Base-by-base conservation (phyloP, 1,284 basidiomycete species). In the Marasmius sp. region DNA sequence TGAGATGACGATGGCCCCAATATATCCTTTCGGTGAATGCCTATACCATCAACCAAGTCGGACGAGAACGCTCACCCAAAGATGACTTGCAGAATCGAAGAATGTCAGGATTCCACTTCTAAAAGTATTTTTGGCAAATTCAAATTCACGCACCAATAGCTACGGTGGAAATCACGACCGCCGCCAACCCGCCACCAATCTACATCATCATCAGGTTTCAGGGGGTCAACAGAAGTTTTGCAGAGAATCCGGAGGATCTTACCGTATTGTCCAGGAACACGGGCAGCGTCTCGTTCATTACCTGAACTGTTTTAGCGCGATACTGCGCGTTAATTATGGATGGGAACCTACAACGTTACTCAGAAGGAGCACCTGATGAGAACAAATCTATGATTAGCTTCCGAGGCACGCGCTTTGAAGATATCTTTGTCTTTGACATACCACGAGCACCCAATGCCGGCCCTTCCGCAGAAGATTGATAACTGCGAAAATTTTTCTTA, bases 1-100 rank as follows among this genome's bases (percentile, higher is more conserved):
- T 52, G 50, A 8, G 27, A 27, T 27, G 27, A 37, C 18, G 5
- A 53, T 37, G 27, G 33, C 27, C 27, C 6, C 3, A 8, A 11
- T 7, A 51, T 50, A 9, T 5, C 22, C 6, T 6, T 20, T 11
- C 36, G 34, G 1, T 47, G 6, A 49, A 58, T 27, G 11, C 14
- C 14, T 27, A 5, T 6, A 6, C n/a, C 10, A 33, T 47, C n/a
- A 47, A 59, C n/a, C 22, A 56, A 47, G 12, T 43, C 47, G 39
- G 39, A 36, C 16, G n/a, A 33, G 52, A 36, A 37, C 37, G 69
- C 85, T 12, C 83, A 96, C 85, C 92, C 91, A 69, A 94, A 94
- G 54, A 95, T 88, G 48, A 93, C 89, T 90, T 58, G 27, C 1
- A 51, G 20, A 18, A 37, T 5, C 27, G 20, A 34, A 45, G 41